Conservation (phyloP, 2,329 filamentous ascomycete species). For the Catunica adiposa region DNA sequence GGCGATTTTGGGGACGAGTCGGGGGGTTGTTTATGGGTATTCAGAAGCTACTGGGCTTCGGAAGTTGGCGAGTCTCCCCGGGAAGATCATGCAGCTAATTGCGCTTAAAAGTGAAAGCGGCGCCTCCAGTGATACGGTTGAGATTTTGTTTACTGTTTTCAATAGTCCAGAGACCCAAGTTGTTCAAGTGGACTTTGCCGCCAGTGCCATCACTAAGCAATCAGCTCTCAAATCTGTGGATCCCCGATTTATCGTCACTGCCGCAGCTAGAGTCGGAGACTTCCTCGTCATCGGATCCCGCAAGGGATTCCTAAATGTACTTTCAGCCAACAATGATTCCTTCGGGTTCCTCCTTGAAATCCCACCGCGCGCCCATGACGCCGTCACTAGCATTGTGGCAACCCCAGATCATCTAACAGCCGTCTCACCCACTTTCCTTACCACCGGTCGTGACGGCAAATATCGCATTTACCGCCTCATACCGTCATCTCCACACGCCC, state of each 20-base stretch:
- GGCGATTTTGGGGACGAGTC: conserved; percentile 33
- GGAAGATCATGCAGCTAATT: conserved; percentile 37
- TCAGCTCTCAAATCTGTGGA: conserved; percentile 25
- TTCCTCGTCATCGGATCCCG: conserved; percentile 39
- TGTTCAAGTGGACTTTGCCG: conserved; percentile 24
- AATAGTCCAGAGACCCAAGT: conserved; percentile 28
- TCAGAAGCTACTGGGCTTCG: conserved; percentile 19
- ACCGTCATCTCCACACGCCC: conserved; percentile 13
- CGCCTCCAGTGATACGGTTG: conserved; percentile 17
- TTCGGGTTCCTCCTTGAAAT: conserved; percentile 11
- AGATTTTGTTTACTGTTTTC: conserved; percentile 31
- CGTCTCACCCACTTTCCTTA: conserved; percentile 37
- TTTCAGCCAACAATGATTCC: conserved; percentile 15
- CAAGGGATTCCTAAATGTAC: conserved; percentile 31
- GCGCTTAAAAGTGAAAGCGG: conserved; percentile 15
- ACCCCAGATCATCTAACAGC: conserved; percentile 22
- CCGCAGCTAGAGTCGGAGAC: conserved; percentile 26
- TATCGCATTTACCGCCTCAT: conserved; percentile 46
- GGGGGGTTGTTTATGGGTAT: conserved; percentile 32
- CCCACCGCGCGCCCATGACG: conserved; percentile 26
- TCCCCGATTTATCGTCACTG: conserved; percentile 33
- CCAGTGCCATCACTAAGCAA: conserved; percentile 19
- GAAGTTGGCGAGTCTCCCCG: conserved; percentile 25
- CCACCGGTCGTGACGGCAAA: conserved; percentile 60
- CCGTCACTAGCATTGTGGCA: conserved; percentile 49